A percentile compares a stretch with the other conserved stretches of the same genome.
Evolutionary conservation across 805 yeast species (phyloP).

Genomic region (Kodamaea fukazawae): DNA sequence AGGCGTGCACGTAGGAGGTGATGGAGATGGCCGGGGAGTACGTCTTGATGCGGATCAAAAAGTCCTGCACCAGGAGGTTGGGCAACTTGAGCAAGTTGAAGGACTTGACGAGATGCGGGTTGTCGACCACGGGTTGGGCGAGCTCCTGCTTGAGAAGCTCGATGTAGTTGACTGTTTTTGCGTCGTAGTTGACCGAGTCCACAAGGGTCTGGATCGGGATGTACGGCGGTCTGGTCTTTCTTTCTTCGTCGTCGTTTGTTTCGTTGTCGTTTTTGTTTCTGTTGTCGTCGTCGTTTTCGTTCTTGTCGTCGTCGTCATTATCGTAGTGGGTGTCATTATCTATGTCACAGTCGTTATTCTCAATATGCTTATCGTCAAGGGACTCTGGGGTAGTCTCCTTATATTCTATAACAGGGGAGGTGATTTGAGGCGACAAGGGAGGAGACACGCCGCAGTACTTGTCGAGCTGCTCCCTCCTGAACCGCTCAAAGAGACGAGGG

Average conservation of each 20-base stretch:
- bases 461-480: slow-evolving; percentile 26
- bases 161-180: slow-evolving; percentile 7
- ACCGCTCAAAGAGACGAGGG: slow-evolving; percentile 21
- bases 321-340: no score
- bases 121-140: slow-evolving; percentile 19
- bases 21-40: slow-evolving; percentile 41
- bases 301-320: slow-evolving; percentile 1
- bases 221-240: slow-evolving; percentile 8
- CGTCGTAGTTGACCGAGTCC: slow-evolving; percentile 14
- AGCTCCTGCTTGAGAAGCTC: slow-evolving; percentile 24
- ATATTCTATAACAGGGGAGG: background rate
- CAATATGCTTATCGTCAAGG: slow-evolving; percentile 3
- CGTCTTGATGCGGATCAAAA: slow-evolving; percentile 35
- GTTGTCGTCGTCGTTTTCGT: slow-evolving; percentile 2
- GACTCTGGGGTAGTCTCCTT: slow-evolving; percentile 21
- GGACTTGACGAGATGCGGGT: slow-evolving; percentile 26
- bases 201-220: slow-evolving; percentile 25
- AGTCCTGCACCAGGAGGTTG: slow-evolving; percentile 32
- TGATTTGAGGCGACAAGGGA: slow-evolving; percentile 5
- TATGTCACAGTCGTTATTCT: slow-evolving; percentile 3
- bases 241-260: slow-evolving; percentile 2
- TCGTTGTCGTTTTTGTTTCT: slow-evolving; percentile 1
- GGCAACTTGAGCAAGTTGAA: slow-evolving; percentile 38
- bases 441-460: slow-evolving; percentile 11
- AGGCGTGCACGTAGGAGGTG: slow-evolving; percentile 38